Percentiles rank a stretch among this genome's conserved stretches.
These are phyloP conservation scores for Forsythia suspensa DNA, from an alignment of 257 asterid species.

Conservation along the genomic window DNA sequence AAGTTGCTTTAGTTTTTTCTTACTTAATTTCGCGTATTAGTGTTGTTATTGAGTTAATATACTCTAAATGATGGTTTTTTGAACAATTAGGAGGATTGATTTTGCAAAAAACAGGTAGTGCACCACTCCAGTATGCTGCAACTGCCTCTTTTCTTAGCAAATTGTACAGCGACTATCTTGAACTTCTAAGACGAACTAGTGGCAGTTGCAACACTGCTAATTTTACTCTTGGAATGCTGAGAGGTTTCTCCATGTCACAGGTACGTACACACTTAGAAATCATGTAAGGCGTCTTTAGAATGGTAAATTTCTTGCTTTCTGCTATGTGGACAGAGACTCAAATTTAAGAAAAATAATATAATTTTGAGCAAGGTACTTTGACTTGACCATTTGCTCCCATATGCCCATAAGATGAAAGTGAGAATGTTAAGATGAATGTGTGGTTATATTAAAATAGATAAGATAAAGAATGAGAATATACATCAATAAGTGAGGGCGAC, in stretches of 20 bases:
- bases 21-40: not conserved
- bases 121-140: conserved; percentile 52
- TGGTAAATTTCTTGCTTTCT: not conserved
- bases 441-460: too few species aligned
- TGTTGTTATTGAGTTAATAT: not conserved
- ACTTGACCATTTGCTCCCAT: too few species aligned
- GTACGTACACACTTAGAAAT: conserved; percentile 29
- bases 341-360: too few species aligned
- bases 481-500: too few species aligned
- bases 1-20: not conserved
- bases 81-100: conserved; percentile 51
- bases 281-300: not conserved
- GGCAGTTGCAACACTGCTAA: conserved; percentile 30
- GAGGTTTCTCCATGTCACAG: conserved; percentile 52
- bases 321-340: too few species aligned
- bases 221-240: conserved; percentile 34
- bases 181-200: conserved; percentile 32
- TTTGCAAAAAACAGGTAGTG: conserved; percentile 42
- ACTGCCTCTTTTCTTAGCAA: conserved; percentile 62
- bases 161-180: conserved; percentile 57
- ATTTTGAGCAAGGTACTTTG: too few species aligned
- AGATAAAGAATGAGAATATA: too few species aligned
- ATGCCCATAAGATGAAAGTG: too few species aligned
- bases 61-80: not conserved
- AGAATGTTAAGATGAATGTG: too few species aligned